Evolutionary conservation across 2,329 filamentous ascomycete genomes (phyloP).

Genomic region (Thelonectria rubi): DNA sequence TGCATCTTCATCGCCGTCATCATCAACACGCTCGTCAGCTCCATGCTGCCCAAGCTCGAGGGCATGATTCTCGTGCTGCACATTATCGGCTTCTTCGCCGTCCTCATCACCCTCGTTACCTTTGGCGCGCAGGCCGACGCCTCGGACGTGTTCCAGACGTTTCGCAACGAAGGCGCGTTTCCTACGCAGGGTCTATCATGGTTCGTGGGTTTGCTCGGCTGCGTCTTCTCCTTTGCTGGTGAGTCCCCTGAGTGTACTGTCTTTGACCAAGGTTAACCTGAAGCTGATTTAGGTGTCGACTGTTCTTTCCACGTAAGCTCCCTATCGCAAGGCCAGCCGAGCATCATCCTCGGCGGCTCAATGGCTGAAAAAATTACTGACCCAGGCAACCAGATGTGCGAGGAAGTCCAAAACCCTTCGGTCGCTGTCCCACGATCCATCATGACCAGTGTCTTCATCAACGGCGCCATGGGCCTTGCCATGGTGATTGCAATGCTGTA

Average conservation of each 20-base stretch:
- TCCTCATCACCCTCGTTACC: constrained; percentile 44
- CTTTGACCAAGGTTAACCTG: not conserved
- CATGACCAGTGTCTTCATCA: constrained; percentile 58
- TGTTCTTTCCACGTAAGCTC: constrained; percentile 44
- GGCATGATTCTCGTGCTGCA: constrained; percentile 60
- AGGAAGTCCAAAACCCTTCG: constrained; percentile 59
- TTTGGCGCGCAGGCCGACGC: constrained; percentile 46
- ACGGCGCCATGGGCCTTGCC: constrained; percentile 61
- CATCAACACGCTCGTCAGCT: constrained; percentile 59
- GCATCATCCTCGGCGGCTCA: not conserved
- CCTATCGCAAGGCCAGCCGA: too few relatives aligned
- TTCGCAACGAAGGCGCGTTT: constrained; percentile 56
- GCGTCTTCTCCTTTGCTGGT: constrained; percentile 48
- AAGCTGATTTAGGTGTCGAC: constrained; percentile 24
- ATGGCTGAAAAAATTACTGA: not conserved
- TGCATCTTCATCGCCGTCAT: constrained; percentile 56
- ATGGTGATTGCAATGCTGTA: constrained; percentile 65
- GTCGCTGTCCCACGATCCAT: constrained; percentile 60
- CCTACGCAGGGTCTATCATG: constrained; percentile 54
- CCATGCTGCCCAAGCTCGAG: constrained; percentile 60
- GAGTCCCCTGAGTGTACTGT: not conserved
- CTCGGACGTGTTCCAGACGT: constrained; percentile 53
- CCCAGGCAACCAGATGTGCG: constrained; percentile 48
- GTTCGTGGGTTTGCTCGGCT: constrained; percentile 55
- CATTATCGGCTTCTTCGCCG: constrained; percentile 48